Evolutionary conservation across 768 basidiomycete species (phyloP), one percentile per base, ranked within the genome.

Genomic region (Suillus subalutaceus): DNA sequence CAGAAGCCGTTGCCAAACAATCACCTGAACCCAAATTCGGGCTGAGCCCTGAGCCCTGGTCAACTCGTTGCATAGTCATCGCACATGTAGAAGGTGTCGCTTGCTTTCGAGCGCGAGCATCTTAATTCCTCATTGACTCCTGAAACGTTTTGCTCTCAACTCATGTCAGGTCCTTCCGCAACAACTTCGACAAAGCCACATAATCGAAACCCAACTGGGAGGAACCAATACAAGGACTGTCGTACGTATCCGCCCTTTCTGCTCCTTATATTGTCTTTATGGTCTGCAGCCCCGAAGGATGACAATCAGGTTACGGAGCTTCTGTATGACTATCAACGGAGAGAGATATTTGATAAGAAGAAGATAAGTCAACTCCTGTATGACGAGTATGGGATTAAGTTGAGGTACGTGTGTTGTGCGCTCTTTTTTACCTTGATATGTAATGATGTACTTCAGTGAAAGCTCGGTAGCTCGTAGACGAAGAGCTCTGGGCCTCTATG

Each of bases 181-280:
- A 10, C 62, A n/a, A 61, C 60, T 63, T 18, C 30, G 58, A 41
- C 16, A 43, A 62, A 41, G 20, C 55, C 55, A n/a, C 55, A 55
- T 52, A 68, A 67, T 52, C 69, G 71, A 66, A 77, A 75, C 50
- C 68, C 66, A 43, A 66, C 41, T 4, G 74, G 76, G 12, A 75
- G 64, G 53, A 78, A 78, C 60, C 74, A 78, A 63, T 69, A 78
- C 58, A 72, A 72, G 64, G 69, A 73, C 58, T 75, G 75, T 65
- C 70, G 72, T 78, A 59, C 66, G 75, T 75, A 35, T 48, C 66
- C 32, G 30, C 32, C 32, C 43, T 53, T 41, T 20, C 20, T 46
- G 41, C 56, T 64, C 41, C 30, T 16, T 32, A 12, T 43, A 43
- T 40, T 43, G 23, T 46, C 13, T 63, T 56, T 1, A 46, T 6